Evolutionary conservation across 1,139 yeast species (phyloP), one percentile per base, ranked within the genome.

Genomic region (Blastobotrys serpentis): DNA sequence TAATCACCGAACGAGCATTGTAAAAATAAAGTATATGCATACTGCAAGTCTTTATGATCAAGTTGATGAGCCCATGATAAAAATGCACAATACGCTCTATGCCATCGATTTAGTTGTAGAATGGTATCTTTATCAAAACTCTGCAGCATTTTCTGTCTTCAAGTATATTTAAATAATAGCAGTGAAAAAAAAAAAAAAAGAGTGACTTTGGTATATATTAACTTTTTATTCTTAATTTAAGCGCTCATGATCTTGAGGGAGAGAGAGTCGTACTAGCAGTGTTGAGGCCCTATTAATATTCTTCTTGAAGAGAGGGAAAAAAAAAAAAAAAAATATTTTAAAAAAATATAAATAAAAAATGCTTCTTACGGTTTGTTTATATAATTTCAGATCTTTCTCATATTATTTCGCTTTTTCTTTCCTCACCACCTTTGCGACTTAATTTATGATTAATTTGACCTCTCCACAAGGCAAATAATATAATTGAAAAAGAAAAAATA

Each of bases 1-100:
- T 42, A 47, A 32, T 50, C 53, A 14, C 53, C 53, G 30, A 46
- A 50, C 11, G 47, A 37, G 36, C 47, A 23, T 22, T 50, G 53
- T n/a, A 50, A 40, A 25, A 47, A 50, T 11, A 50, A 40, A 2
- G 47, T 44, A 18, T 50, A 50, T 14, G 50, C 51, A 18, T 44
- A 42, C 19, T 41, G 47, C 23, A 50, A 41, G 30, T 50, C 53
- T 6, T 29, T 39, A 5, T 19, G 16, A 6, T 41, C 23, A 4
- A 50, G 30, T 5, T 21, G 18, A 2, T 46, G 42, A n/a, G 44
- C 40, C n/a, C 42, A 32, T 17, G 40, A n/a, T 3, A 44, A 44
- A 34, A 50, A 47, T 2, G 48, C 47, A 16, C 32, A 26, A 36
- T 44, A 50, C 8, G 53, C 51, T 19, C 47, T 40, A 22, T 50